A percentile compares a stretch with the other conserved stretches of the same genome.
phyloP scores from a whole-genome alignment of 805 yeast species.

The Kuraishia hungarica region DNA sequence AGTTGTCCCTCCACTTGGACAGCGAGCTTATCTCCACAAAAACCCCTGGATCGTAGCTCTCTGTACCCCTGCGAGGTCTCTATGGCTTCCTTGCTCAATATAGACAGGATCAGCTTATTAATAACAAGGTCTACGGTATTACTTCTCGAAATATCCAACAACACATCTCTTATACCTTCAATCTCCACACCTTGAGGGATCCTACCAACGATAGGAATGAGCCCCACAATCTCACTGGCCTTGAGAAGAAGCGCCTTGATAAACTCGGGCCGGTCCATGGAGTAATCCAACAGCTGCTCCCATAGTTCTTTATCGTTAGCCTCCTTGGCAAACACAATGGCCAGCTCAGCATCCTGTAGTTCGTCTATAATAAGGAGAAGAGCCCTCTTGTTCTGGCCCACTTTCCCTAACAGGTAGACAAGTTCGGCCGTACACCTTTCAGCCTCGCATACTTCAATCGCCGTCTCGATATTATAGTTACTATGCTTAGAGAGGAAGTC shows the following conservation, averaged over 20 bases:
- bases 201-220: constrained; percentile 56
- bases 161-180: constrained; percentile 52
- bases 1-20: constrained; percentile 7
- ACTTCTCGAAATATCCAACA: constrained; percentile 54
- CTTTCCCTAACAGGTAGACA: constrained; percentile 72
- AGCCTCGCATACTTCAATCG: constrained; percentile 57
- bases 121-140: constrained; percentile 48
- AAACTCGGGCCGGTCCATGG: constrained; percentile 67
- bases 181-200: constrained; percentile 59
- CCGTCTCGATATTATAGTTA: constrained; percentile 60
- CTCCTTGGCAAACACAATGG: constrained; percentile 68
- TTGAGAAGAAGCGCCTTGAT: constrained; percentile 65
- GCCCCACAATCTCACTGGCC: constrained; percentile 58
- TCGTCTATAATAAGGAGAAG: constrained; percentile 68
- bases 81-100: constrained; percentile 44
- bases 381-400: constrained; percentile 76
- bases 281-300: constrained; percentile 64
- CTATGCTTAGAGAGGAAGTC: constrained; percentile 50
- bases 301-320: constrained; percentile 72
- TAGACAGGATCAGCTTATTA: constrained; percentile 44
- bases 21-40: constrained; percentile 18
- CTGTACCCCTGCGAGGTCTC: constrained; percentile 22
- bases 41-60: constrained; percentile 24
- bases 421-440: constrained; percentile 55
- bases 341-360: constrained; percentile 69